Percentiles rank a stretch among this genome's conserved stretches.
Evolutionary conservation across 306 rosid species (phyloP).

Genomic region (Cucurbita moschata): DNA sequence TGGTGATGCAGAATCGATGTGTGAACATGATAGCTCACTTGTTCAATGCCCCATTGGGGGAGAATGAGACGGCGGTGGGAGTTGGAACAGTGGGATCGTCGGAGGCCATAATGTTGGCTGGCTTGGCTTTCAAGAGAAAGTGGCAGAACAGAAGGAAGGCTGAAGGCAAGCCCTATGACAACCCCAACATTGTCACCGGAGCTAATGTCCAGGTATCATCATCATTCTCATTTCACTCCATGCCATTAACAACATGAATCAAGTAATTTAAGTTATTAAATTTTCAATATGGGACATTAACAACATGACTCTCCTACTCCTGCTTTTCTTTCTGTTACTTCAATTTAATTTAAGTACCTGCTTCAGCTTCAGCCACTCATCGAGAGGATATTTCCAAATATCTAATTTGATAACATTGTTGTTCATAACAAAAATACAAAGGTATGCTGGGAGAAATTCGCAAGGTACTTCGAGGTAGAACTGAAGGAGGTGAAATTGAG

Average conservation of each 20-base stretch:
- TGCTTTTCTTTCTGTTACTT: too few species aligned
- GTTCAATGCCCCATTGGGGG: conserved; percentile 71
- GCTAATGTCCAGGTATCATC: conserved; percentile 78
- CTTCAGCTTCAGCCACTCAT: too few species aligned
- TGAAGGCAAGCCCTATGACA: conserved; percentile 56
- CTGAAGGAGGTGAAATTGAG: conserved; percentile 71
- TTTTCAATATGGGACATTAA: too few species aligned
- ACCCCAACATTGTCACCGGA: conserved; percentile 89
- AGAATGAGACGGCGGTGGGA: conserved; percentile 63
- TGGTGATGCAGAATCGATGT: conserved; percentile 56
- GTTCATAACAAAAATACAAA: conserved; percentile 6
- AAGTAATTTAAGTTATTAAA: too few species aligned
- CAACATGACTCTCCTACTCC: too few species aligned
- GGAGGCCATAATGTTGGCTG: conserved; percentile 96
- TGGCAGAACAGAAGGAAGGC: conserved; percentile 68
- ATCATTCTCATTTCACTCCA: background rate
- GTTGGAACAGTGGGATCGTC: conserved; percentile 94
- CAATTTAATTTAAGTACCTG: too few species aligned
- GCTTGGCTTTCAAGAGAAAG: conserved; percentile 81
- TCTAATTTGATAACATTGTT: too few species aligned
- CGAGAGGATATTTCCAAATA: background rate
- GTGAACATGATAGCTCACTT: conserved; percentile 94
- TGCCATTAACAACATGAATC: background rate
- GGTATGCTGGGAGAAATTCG: conserved; percentile 99
- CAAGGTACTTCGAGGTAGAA: conserved; percentile 92